Conservation (phyloP, 2,329 filamentous ascomycete species). For the Pseudohalonectria lignicola region DNA sequence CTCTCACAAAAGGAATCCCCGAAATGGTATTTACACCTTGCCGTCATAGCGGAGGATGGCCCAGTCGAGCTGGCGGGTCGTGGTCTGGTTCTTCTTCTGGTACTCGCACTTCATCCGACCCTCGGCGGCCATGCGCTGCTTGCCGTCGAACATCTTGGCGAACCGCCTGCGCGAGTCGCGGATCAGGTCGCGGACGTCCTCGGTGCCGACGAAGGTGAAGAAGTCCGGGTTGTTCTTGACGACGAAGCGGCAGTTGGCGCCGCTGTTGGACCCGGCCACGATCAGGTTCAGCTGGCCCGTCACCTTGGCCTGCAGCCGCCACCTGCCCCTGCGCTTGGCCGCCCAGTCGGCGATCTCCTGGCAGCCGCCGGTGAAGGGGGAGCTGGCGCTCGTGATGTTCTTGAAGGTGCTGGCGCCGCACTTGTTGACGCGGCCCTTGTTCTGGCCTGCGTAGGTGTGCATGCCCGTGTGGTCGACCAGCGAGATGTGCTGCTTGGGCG, state of each 20-base stretch:
- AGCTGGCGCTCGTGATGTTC: background rate
- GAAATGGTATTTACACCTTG: background rate
- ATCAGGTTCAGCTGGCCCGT: background rate
- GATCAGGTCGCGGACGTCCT: background rate
- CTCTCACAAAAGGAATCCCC: background rate
- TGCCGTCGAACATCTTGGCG: background rate
- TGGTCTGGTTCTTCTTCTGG: constrained; percentile 1
- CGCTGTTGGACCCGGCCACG: constrained; percentile 1
- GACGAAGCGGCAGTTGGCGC: constrained; percentile 1
- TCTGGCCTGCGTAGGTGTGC: background rate
- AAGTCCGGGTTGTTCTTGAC: background rate
- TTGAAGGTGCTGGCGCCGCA: background rate
- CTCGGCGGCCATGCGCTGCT: background rate
- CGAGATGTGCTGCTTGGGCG: background rate
- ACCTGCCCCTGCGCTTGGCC: background rate
- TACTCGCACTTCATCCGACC: constrained; percentile 1
- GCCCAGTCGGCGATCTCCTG: constrained; percentile 1
- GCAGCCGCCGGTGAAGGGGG: constrained; percentile 1
- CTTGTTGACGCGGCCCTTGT: background rate
- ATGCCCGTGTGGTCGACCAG: background rate
- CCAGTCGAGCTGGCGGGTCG: background rate
- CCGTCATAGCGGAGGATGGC: background rate
- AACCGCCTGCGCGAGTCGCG: background rate
- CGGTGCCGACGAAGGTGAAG: background rate
- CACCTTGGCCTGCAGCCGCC: background rate